Base-by-base conservation (phyloP, 75 land plant genomes). In the Isoetes taiwanensis region DNA sequence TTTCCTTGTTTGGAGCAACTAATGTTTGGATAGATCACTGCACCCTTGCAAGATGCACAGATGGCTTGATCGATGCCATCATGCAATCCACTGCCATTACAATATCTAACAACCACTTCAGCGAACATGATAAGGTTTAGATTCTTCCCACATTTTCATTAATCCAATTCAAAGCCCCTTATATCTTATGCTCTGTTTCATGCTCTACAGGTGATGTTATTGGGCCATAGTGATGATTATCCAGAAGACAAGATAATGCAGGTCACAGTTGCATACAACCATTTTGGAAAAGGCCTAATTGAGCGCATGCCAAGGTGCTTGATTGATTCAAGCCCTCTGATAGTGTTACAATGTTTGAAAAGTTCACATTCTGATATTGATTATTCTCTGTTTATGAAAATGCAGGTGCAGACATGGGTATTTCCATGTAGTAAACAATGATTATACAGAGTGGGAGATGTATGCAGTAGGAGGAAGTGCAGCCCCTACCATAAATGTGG, bases 281-380 rank as follows among this genome's bases (percentile, higher is more conserved):
- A 68, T 34, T 81, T 78, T 24, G 84, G 84, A 0, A 54, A 65
- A 4, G 67, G 72, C 4, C 62, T 71, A 9, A 58, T 72, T 14
- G 81, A 81, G 52, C 73, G 85, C 12, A 71, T 81, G 81, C 85
- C 85, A 14, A 66, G 85, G 66, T 64, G 2, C 14, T 4, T 1
- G 17, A 26, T 32, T 23, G 3, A 9, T 56, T 38, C 52, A 9
- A 12, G 2, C 16, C 39, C 39, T 46, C 4, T 46, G 4, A 19
- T n/a, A 19, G 16, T n/a, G 50, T 46, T 16, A 19, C 50, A 6
- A 6, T n/a, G n/a, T 37, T 37, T 14, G 38, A 37, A 9, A 37
- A 14, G 9, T 37, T 9, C 9, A n/a, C n/a, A n/a, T n/a, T n/a
- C 14, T 37, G 14, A 9, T 37, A n/a, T n/a, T n/a, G n/a, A n/a